phyloP scores from a whole-genome alignment of 352 stramenopile genomes.

The Globisporangium apiculatum region DNA sequence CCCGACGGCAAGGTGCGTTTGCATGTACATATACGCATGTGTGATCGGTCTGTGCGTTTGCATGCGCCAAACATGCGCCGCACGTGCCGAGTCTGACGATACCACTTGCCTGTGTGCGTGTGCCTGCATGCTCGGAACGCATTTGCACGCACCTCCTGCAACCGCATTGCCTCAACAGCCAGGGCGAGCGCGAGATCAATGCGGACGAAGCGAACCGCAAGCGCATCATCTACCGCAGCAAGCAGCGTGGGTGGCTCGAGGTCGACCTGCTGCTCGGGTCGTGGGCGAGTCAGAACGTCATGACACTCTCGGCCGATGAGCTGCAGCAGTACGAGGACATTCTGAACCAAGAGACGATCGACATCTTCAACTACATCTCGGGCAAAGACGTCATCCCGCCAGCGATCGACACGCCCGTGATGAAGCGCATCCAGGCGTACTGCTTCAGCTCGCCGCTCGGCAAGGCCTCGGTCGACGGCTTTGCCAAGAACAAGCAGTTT shows the following conservation, averaged over 20 bases:
- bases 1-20: conserved; percentile 23
- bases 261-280: conserved; percentile 93
- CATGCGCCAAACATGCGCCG: not conserved
- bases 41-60: not conserved
- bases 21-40: not conserved
- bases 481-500: conserved; percentile 73
- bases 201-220: conserved; percentile 80
- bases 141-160: no score
- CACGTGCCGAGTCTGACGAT: not conserved
- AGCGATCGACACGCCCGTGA: conserved; percentile 77
- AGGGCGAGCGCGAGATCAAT: conserved; percentile 42
- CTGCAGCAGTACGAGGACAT: conserved; percentile 94
- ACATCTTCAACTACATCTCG: conserved; percentile 98
- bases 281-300: conserved; percentile 91
- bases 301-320: conserved; percentile 67
- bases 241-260: conserved; percentile 94
- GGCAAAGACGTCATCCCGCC: conserved; percentile 81
- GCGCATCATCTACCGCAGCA: conserved; percentile 92
- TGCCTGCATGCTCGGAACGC: not conserved
- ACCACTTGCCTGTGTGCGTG: not conserved
- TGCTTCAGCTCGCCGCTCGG: conserved; percentile 85
- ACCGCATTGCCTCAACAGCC: conserved; percentile 17
- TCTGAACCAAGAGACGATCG: conserved; percentile 96
- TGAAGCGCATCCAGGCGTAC: conserved; percentile 91
- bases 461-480: conserved; percentile 78